Conservation (phyloP, 2,329 filamentous ascomycete genomes). For the Microcyclospora tardicrescens region DNA sequence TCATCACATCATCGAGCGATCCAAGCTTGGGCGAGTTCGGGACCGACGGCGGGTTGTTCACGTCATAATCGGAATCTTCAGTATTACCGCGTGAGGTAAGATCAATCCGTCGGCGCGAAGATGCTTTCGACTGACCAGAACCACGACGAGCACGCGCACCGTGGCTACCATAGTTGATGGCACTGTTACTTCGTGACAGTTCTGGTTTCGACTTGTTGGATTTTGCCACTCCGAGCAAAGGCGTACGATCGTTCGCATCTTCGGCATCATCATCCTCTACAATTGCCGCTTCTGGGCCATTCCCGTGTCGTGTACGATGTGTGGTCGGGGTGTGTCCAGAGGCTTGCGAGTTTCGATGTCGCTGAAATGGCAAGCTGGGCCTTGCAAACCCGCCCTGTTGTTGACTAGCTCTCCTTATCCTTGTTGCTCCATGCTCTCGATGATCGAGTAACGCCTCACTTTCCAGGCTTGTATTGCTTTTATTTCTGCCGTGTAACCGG, state of each 20-base stretch:
- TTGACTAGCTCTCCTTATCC: slow-evolving; percentile 32
- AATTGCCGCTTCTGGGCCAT: slow-evolving; percentile 12
- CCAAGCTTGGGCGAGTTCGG: slow-evolving; percentile 45
- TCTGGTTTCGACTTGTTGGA: slow-evolving; percentile 21
- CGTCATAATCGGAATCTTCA: slow-evolving; percentile 38
- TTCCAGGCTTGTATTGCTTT: slow-evolving; percentile 77
- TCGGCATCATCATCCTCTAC: slow-evolving; percentile 34
- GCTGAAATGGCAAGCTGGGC: slow-evolving; percentile 14
- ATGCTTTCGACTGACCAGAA: slow-evolving; percentile 16
- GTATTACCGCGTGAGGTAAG: slow-evolving; percentile 6
- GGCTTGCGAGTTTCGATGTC: slow-evolving; percentile 8
- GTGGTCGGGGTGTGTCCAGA: slow-evolving; percentile 4
- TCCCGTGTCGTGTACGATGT: background rate
- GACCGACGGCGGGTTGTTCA: slow-evolving; percentile 53
- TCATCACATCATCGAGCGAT: slow-evolving; percentile 51
- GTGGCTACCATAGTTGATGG: slow-evolving; percentile 17
- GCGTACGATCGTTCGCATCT: slow-evolving; percentile 40
- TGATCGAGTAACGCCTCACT: slow-evolving; percentile 83
- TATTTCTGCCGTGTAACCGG: slow-evolving; percentile 39
- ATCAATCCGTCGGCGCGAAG: slow-evolving; percentile 10
- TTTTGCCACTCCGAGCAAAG: slow-evolving; percentile 33
- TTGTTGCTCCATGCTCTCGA: slow-evolving; percentile 37
- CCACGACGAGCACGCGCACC: slow-evolving; percentile 14
- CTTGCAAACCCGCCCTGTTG: slow-evolving; percentile 21
- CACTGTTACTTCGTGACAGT: slow-evolving; percentile 18